Conservation (phyloP, 2,329 filamentous ascomycete species). For the Colletotrichum tanaceti region DNA sequence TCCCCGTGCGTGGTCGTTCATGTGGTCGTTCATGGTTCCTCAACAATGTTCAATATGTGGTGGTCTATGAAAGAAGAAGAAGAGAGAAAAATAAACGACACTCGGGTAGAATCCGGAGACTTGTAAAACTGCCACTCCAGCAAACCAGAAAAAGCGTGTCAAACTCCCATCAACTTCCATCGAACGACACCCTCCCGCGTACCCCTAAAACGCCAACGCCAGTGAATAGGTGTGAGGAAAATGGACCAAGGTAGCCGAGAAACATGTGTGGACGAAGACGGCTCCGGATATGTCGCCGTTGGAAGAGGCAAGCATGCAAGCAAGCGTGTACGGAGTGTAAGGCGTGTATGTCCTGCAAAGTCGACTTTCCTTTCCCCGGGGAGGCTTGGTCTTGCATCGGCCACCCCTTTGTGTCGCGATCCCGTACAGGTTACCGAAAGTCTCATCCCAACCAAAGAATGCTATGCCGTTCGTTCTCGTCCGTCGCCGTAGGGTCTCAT, state of each 20-base stretch:
- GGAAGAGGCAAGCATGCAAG: neutral
- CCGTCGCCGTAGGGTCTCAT: slow-evolving; percentile 21
- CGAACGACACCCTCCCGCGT: slow-evolving; percentile 30
- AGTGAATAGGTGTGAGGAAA: slow-evolving; percentile 29
- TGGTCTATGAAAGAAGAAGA: slow-evolving; percentile 29
- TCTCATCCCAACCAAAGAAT: slow-evolving; percentile 37
- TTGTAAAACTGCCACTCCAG: slow-evolving; percentile 32
- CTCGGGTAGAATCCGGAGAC: slow-evolving; percentile 30
- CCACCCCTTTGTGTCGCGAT: slow-evolving; percentile 5
- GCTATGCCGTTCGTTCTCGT: slow-evolving; percentile 35
- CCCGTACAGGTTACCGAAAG: slow-evolving; percentile 27
- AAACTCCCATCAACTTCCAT: slow-evolving; percentile 39
- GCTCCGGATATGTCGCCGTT: slow-evolving; percentile 10
- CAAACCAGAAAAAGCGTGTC: slow-evolving; percentile 37
- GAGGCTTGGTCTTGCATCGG: slow-evolving; percentile 5
- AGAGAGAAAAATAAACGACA: neutral
- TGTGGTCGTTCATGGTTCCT: no score
- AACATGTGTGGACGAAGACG: slow-evolving; percentile 17
- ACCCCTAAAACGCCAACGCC: slow-evolving; percentile 42
- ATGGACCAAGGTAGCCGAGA: slow-evolving; percentile 16
- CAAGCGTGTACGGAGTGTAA: neutral
- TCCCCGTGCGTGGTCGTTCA: neutral
- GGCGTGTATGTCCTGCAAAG: slow-evolving; percentile 23
- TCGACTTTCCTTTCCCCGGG: slow-evolving; percentile 10
- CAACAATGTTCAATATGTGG: slow-evolving; percentile 38